These are phyloP conservation scores for Penicillium crustosum DNA, from an alignment of 2,329 filamentous ascomycete species.

Conservation along the genomic window DNA sequence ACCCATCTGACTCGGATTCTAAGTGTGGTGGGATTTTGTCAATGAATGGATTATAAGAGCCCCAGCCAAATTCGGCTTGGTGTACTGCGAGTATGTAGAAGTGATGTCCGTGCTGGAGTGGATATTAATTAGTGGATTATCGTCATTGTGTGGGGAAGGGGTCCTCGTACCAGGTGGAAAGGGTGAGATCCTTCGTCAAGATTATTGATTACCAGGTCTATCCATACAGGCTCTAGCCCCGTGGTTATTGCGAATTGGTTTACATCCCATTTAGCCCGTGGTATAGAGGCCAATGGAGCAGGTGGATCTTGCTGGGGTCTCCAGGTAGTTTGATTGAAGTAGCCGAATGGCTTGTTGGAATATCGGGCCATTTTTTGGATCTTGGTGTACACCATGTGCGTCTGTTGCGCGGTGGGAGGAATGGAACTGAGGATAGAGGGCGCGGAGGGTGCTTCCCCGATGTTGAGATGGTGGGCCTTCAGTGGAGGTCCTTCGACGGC, in stretches of 20 bases:
- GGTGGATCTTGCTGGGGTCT: constrained; percentile 38
- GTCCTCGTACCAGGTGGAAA: constrained; percentile 47
- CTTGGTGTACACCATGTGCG: constrained; percentile 49
- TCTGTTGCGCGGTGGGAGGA: constrained; percentile 37
- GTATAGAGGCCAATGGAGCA: constrained; percentile 36
- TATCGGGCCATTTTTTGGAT: constrained; percentile 47
- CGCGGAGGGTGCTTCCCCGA: constrained; percentile 28
- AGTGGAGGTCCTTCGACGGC: neutral
- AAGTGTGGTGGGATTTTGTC: constrained; percentile 25
- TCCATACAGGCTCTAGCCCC: constrained; percentile 38
- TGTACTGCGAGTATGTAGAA: constrained; percentile 36
- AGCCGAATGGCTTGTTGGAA: constrained; percentile 47
- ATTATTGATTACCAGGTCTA: constrained; percentile 53
- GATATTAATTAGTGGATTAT: neutral
- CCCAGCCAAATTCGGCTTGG: constrained; percentile 35
- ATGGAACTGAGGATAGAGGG: constrained; percentile 29
- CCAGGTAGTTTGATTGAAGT: constrained; percentile 52
- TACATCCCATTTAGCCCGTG: constrained; percentile 41
- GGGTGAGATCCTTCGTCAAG: constrained; percentile 53
- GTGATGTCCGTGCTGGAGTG: constrained; percentile 36
- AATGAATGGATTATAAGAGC: constrained; percentile 40
- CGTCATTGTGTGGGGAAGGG: neutral
- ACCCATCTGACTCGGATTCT: constrained; percentile 7
- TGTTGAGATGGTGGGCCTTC: constrained; percentile 23
- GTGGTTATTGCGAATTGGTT: constrained; percentile 43